phyloP scores from a whole-genome alignment of 805 yeast genomes.

The Cyberlindnera subsufficiens region DNA sequence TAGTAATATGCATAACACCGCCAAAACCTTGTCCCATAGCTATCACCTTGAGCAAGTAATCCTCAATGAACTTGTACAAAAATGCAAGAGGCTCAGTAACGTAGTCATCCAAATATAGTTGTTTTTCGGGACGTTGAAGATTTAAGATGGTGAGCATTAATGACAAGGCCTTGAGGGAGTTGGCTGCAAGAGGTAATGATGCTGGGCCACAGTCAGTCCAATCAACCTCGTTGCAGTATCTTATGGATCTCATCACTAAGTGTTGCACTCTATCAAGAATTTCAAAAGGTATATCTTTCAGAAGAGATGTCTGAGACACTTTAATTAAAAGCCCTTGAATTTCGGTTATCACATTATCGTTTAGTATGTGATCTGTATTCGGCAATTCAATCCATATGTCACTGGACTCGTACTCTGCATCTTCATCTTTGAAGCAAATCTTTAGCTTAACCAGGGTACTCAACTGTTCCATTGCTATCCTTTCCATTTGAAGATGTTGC shows the following conservation, averaged over 20 bases:
- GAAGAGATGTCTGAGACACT: slow-evolving; percentile 11
- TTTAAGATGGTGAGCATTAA: slow-evolving; percentile 37
- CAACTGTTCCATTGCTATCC: slow-evolving; percentile 6
- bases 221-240: slow-evolving; percentile 17
- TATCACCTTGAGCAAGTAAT: slow-evolving; percentile 20
- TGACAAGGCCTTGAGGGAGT: slow-evolving; percentile 14
- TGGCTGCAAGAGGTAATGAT: slow-evolving; percentile 3
- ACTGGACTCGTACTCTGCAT: slow-evolving; percentile 18
- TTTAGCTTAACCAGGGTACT: slow-evolving; percentile 4
- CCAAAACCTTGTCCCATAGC: background rate
- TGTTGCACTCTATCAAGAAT: slow-evolving; percentile 28
- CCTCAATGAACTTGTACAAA: slow-evolving; percentile 29
- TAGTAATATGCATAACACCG: background rate
- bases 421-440: slow-evolving; percentile 23
- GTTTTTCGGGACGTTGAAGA: slow-evolving; percentile 35
- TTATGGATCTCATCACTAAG: slow-evolving; percentile 26
- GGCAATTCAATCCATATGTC: slow-evolving; percentile 23
- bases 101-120: slow-evolving; percentile 40
- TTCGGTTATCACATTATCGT: slow-evolving; percentile 12
- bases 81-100: slow-evolving; percentile 35
- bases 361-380: slow-evolving; percentile 15
- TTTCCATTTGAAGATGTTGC: slow-evolving; percentile 16
- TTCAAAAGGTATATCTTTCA: slow-evolving; percentile 18
- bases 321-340: slow-evolving; percentile 20
- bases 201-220: slow-evolving; percentile 6